Evolutionary conservation across 805 yeast genomes (phyloP).

Genomic region (Ogataea philodendri): DNA sequence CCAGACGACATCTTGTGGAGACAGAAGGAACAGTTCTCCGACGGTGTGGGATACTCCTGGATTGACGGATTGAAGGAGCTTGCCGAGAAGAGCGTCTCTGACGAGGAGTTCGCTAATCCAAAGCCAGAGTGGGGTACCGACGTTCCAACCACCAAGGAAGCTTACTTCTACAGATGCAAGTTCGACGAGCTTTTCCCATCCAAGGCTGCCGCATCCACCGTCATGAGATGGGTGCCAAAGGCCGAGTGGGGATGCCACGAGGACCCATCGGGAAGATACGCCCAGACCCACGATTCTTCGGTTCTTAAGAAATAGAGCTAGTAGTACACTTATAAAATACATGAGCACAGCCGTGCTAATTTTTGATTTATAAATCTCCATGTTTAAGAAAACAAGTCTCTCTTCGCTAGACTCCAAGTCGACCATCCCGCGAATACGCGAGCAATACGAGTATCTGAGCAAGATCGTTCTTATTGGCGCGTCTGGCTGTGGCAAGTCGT

Average conservation of each 20-base stretch:
- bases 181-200: constrained; percentile 91
- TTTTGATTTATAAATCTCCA: constrained; percentile 1
- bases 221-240: constrained; percentile 99
- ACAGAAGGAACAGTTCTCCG: constrained; percentile 99
- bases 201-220: constrained; percentile 91
- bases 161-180: constrained; percentile 97
- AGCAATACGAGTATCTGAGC: constrained; percentile 36
- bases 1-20: constrained; percentile 98
- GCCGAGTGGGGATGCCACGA: constrained; percentile 99
- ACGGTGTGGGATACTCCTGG: constrained; percentile 99
- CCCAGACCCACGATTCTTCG: constrained; percentile 80
- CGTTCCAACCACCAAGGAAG: constrained; percentile 96
- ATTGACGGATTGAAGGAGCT: constrained; percentile 96
- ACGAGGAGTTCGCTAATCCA: constrained; percentile 87
- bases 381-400: constrained; percentile 17
- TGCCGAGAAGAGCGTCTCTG: constrained; percentile 82
- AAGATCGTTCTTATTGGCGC: constrained; percentile 25
- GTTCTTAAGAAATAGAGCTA: constrained; percentile 31
- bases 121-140: constrained; percentile 96
- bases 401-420: constrained; percentile 24
- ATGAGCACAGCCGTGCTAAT: constrained; percentile 2
- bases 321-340: constrained; percentile 1
- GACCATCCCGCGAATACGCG: constrained; percentile 18
- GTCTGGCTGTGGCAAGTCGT: constrained; percentile 23
- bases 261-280: constrained; percentile 98